Evolutionary conservation across 164 flowering plant genomes (phyloP).

Genomic region (Vitis amurensis): DNA sequence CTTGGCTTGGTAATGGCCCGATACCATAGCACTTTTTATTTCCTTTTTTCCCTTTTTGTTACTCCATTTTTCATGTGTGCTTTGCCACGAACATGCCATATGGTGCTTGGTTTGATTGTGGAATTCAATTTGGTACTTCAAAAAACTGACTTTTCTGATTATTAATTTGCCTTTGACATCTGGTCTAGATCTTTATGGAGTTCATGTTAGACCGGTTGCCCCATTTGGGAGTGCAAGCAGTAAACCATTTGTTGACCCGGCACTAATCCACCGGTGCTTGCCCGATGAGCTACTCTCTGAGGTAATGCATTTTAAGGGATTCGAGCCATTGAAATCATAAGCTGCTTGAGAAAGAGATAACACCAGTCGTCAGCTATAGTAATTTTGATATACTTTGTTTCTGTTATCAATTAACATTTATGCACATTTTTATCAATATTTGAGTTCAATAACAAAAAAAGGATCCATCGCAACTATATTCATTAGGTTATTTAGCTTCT

Average conservation of each 20-base stretch:
- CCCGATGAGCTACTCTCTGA: slow-evolving; percentile 91
- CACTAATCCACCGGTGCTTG: slow-evolving; percentile 73
- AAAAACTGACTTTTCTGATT: no score
- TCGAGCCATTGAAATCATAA: background rate
- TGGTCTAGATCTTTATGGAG: slow-evolving; percentile 82
- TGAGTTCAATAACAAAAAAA: no score
- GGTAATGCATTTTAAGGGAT: slow-evolving; percentile 35
- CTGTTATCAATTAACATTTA: background rate
- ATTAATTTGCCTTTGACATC: background rate
- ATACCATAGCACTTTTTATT: background rate
- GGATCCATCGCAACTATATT: no score
- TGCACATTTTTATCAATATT: no score
- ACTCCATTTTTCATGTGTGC: background rate
- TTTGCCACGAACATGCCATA: background rate
- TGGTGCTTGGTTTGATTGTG: background rate
- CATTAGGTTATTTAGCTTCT: no score
- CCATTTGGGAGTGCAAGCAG: slow-evolving; percentile 70
- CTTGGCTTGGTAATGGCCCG: slow-evolving; percentile 79
- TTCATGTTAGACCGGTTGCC: slow-evolving; percentile 68
- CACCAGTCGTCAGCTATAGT: no score
- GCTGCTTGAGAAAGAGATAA: background rate
- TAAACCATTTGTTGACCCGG: slow-evolving; percentile 56
- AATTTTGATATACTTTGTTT: background rate
- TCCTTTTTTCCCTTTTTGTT: no score
- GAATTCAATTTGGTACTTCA: background rate